phyloP scores from a whole-genome alignment of 139 green algal genomes.

The Eudorina sp. region DNA sequence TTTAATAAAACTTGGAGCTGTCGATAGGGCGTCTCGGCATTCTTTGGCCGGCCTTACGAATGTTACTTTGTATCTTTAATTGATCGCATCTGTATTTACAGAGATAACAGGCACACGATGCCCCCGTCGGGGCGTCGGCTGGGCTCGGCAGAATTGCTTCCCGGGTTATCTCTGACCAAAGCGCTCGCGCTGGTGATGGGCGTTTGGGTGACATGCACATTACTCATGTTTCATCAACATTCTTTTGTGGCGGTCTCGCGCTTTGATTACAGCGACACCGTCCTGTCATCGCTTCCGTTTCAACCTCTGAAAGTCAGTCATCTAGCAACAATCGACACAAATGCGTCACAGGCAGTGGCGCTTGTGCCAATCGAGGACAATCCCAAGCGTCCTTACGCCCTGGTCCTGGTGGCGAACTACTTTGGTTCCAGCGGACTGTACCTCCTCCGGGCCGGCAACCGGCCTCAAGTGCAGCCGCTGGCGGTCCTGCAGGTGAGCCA shows the following conservation, averaged over 20 bases:
- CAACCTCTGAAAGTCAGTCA: neutral
- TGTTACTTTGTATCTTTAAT: too few species aligned
- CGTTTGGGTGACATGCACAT: neutral
- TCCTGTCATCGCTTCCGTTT: neutral
- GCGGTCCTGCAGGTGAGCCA: conserved; percentile 8
- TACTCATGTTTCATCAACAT: conserved; percentile 30
- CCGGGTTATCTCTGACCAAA: neutral
- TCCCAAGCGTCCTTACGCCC: neutral
- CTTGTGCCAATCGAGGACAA: conserved; percentile 9
- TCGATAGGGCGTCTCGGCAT: too few species aligned
- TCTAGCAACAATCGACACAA: conserved; percentile 1
- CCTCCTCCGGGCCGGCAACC: neutral
- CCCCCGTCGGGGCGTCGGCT: neutral
- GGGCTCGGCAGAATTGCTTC: neutral
- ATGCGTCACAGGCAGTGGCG: conserved; percentile 8
- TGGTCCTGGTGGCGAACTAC: conserved; percentile 44
- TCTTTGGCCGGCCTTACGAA: too few species aligned
- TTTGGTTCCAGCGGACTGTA: neutral
- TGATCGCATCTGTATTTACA: too few species aligned
- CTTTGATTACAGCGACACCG: conserved; percentile 1
- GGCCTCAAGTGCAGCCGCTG: neutral
- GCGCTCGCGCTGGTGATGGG: conserved; percentile 2
- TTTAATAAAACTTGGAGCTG: too few species aligned
- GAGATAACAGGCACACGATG: too few species aligned
- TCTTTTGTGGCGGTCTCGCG: conserved; percentile 8